phyloP scores from a whole-genome alignment of 106 monocot genomes.

The Alisma plantagoaquatica region DNA sequence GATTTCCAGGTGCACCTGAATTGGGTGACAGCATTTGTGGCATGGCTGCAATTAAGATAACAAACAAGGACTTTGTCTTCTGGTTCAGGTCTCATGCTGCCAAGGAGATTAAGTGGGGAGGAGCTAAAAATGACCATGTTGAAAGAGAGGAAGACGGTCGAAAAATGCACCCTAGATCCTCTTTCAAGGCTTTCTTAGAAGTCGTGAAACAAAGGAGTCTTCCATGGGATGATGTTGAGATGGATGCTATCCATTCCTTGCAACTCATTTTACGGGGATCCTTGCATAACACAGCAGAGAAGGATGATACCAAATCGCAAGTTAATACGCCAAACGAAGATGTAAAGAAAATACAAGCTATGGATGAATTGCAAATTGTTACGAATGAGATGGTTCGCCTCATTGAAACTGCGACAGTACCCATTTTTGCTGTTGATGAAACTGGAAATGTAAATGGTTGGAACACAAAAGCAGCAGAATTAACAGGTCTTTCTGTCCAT shows the following conservation, averaged over 20 bases:
- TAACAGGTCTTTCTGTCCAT: conserved; percentile 59
- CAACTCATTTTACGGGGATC: conserved; percentile 76
- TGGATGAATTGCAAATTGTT: conserved; percentile 53
- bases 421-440: conserved; percentile 75
- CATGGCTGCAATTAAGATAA: conserved; percentile 82
- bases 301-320: conserved; percentile 20
- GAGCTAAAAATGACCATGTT: conserved; percentile 57
- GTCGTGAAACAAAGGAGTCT: conserved; percentile 68
- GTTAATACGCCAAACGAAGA: conserved; percentile 30
- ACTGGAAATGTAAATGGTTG: conserved; percentile 76
- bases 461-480: conserved; percentile 72
- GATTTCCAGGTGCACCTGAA: conserved; percentile 48
- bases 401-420: conserved; percentile 83
- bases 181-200: conserved; percentile 84
- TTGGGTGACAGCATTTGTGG: conserved; percentile 70
- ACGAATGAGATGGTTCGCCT: conserved; percentile 94
- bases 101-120: conserved; percentile 90
- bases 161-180: conserved; percentile 78
- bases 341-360: conserved; percentile 36
- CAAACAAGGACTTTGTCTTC: conserved; percentile 63
- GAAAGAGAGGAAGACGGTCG: conserved; percentile 28
- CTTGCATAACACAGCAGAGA: conserved; percentile 25
- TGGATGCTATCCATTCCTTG: conserved; percentile 92
- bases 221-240: conserved; percentile 91
- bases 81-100: conserved; percentile 83